Evolutionary conservation across 352 stramenopile species (phyloP).

Genomic region (Thalassiosira livingstoniorum): DNA sequence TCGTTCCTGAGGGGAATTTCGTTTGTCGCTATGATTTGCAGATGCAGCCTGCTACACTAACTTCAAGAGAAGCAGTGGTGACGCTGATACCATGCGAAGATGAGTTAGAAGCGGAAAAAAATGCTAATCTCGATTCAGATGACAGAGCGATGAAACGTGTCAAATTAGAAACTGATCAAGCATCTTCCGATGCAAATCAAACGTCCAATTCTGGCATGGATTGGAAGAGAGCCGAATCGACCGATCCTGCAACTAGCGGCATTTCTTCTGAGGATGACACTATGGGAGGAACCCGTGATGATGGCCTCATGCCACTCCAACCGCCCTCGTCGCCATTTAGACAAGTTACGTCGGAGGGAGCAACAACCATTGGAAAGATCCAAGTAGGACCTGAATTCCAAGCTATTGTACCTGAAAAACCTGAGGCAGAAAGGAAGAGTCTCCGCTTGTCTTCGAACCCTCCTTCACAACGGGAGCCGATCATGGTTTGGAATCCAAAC

Average conservation of each 20-base stretch:
- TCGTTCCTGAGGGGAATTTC: slow-evolving; percentile 43
- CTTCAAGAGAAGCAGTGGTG: slow-evolving; percentile 17
- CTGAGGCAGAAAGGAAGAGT: slow-evolving; percentile 37
- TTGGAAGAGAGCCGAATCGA: background rate
- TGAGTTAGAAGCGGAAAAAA: background rate
- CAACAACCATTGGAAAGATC: slow-evolving; percentile 51
- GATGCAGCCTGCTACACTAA: slow-evolving; percentile 14
- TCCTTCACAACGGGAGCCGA: slow-evolving; percentile 47
- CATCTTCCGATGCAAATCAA: background rate
- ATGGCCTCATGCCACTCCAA: background rate
- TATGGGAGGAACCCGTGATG: background rate
- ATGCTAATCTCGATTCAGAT: slow-evolving; percentile 1
- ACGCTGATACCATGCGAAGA: slow-evolving; percentile 32
- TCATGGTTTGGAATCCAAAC: slow-evolving; percentile 71
- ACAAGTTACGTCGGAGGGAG: slow-evolving; percentile 42
- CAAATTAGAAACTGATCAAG: background rate
- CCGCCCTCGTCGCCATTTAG: slow-evolving; percentile 28
- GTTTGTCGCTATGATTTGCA: slow-evolving; percentile 64
- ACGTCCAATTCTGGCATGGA: background rate
- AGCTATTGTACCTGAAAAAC: slow-evolving; percentile 45
- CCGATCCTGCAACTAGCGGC: background rate
- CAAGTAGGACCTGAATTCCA: slow-evolving; percentile 54
- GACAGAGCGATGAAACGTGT: background rate
- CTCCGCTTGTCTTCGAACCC: slow-evolving; percentile 24
- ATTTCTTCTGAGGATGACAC: slow-evolving; percentile 25